These are phyloP conservation scores for Dioscorea dumetorum DNA, from an alignment of 106 monocot species.

Conservation along the genomic window DNA sequence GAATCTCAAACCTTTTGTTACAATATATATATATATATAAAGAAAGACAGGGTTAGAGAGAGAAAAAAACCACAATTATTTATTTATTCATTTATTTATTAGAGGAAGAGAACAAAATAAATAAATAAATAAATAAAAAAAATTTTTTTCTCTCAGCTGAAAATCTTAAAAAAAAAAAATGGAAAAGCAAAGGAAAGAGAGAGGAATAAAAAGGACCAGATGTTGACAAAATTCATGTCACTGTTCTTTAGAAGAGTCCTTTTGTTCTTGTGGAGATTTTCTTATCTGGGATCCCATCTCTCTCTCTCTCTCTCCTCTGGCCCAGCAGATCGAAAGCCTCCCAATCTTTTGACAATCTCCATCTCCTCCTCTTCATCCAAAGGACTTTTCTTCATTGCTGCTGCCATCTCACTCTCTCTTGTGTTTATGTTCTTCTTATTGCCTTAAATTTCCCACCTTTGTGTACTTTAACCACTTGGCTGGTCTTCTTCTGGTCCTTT, in stretches of 20 bases:
- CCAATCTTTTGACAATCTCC: slow-evolving; percentile 17
- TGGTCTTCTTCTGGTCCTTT: slow-evolving; percentile 1
- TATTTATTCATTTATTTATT: background rate
- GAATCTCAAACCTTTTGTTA: background rate
- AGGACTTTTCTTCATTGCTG: slow-evolving; percentile 5
- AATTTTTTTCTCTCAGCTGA: no score
- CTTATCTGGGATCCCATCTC: slow-evolving; percentile 32
- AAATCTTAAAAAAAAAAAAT: no score
- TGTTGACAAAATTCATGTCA: slow-evolving; percentile 71
- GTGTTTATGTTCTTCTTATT: slow-evolving; percentile 1
- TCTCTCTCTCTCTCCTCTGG: slow-evolving; percentile 16
- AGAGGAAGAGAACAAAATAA: background rate
- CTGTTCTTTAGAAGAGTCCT: slow-evolving; percentile 66
- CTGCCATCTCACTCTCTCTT: background rate
- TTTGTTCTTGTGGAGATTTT: slow-evolving; percentile 56
- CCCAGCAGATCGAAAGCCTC: slow-evolving; percentile 39
- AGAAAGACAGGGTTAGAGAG: background rate
- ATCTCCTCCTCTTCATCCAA: background rate
- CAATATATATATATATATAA: background rate
- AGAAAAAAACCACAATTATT: background rate
- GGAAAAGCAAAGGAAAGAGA: slow-evolving; percentile 2
- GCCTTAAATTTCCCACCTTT: background rate
- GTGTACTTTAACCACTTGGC: slow-evolving; percentile 2
- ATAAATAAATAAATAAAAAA: no score
- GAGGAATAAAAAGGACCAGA: slow-evolving; percentile 50